Percentiles rank a stretch among this genome's conserved stretches.
Evolutionary conservation across 2,329 filamentous ascomycete genomes (phyloP).

Genomic region (Calonectria honghensis): DNA sequence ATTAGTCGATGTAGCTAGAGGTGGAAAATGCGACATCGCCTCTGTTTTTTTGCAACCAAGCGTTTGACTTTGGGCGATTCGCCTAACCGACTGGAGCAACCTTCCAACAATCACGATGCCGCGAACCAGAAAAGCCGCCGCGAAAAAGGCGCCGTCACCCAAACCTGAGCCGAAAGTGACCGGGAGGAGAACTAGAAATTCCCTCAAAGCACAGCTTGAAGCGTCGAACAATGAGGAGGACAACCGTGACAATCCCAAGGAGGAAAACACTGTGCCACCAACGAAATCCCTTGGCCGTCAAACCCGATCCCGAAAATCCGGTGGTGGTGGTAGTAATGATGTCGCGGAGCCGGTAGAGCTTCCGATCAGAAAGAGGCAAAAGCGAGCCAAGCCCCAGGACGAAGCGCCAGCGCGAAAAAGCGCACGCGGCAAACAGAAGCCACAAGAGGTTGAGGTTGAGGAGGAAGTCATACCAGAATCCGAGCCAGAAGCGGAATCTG

Average conservation of each 20-base stretch:
- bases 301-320: conserved; percentile 41
- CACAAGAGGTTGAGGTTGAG: background rate
- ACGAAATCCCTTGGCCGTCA: conserved; percentile 4
- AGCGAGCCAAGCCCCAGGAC: conserved; percentile 1
- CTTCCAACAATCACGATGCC: conserved; percentile 26
- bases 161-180: conserved; percentile 31
- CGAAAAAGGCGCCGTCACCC: background rate
- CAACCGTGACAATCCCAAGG: conserved; percentile 6
- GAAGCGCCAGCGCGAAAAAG: conserved; percentile 8
- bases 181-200: conserved; percentile 26
- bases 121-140: conserved; percentile 2
- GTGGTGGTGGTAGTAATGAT: background rate
- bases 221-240: conserved; percentile 36
- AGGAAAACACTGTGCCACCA: conserved; percentile 18
- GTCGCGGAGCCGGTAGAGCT: background rate
- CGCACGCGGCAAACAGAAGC: conserved; percentile 1
- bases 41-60: background rate
- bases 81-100: background rate
- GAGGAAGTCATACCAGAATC: background rate
- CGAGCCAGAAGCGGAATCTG: background rate
- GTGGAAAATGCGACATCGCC: background rate
- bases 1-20: background rate
- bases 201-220: conserved; percentile 21
- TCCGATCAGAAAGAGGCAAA: conserved; percentile 41
- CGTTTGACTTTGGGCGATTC: background rate